phyloP scores from a whole-genome alignment of 2,329 filamentous ascomycete species.

The Trichoderma arundinaceum region DNA sequence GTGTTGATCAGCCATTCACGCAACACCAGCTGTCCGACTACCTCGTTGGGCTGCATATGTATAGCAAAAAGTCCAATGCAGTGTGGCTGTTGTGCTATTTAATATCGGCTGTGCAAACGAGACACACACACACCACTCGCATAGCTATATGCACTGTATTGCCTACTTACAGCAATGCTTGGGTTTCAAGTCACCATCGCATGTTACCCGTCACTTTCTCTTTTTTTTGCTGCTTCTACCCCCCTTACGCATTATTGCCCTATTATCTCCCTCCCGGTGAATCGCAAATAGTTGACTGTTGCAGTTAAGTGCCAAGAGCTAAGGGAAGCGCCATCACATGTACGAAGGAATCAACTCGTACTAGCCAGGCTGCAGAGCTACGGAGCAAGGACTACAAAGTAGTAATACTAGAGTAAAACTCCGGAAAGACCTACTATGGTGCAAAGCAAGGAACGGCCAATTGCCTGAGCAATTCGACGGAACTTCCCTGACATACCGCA shows the following conservation, averaged over 20 bases:
- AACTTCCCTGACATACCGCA: too few species aligned
- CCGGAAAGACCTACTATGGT: neutral
- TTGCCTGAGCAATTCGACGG: neutral
- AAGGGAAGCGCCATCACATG: neutral
- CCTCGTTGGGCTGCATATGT: slow-evolving; percentile 5
- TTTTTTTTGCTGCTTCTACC: neutral
- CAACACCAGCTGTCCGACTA: slow-evolving; percentile 27
- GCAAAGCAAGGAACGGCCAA: neutral
- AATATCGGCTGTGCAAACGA: slow-evolving; percentile 16
- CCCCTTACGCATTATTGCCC: neutral
- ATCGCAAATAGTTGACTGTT: slow-evolving; percentile 20
- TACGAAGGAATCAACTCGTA: neutral
- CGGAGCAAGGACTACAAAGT: neutral
- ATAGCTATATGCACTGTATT: neutral
- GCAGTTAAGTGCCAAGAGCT: neutral
- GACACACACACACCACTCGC: neutral
- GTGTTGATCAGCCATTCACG: slow-evolving; percentile 27
- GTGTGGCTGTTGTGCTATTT: neutral
- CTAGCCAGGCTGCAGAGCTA: slow-evolving; percentile 1
- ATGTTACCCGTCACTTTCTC: too few species aligned
- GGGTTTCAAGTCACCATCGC: too few species aligned
- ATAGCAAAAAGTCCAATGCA: neutral
- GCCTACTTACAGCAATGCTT: too few species aligned
- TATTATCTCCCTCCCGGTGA: neutral
- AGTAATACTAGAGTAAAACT: too few species aligned